A percentile compares a stretch with the other conserved stretches of the same genome.
These are phyloP conservation scores for Sporobolus alterniflorus DNA, from an alignment of 202 grass and related monocot species.

Conservation along the genomic window DNA sequence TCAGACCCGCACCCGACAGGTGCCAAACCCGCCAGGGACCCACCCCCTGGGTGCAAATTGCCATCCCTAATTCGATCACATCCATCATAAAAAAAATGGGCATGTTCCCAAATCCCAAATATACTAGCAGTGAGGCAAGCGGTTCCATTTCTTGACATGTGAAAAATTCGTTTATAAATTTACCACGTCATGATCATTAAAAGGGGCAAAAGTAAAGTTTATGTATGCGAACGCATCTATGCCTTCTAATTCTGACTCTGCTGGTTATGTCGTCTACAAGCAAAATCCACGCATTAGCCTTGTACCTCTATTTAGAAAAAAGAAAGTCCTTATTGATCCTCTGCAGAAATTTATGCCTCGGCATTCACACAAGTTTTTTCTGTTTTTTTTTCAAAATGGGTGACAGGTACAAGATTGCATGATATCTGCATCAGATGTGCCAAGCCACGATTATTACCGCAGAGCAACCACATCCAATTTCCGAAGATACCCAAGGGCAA, in stretches of 20 bases:
- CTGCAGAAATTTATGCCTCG: background rate
- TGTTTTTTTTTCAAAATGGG: no score
- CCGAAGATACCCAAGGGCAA: constrained; percentile 12
- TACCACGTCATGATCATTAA: background rate
- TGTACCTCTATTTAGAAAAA: background rate
- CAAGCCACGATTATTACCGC: background rate
- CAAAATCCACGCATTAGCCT: background rate
- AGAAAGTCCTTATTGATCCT: background rate
- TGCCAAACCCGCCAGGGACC: no score
- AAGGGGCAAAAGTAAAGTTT: background rate
- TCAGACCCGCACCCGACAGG: no score
- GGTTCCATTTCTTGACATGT: background rate
- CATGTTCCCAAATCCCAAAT: background rate
- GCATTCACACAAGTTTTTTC: background rate
- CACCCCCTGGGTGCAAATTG: no score
- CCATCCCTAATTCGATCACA: no score
- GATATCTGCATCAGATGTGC: background rate
- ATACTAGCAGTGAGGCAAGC: background rate
- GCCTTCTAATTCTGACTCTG: background rate
- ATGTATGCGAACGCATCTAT: background rate
- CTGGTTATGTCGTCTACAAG: background rate
- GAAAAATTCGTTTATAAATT: background rate
- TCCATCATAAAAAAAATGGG: background rate
- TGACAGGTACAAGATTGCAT: background rate
- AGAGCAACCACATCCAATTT: background rate